Conservation (phyloP, 805 yeast species). For the Cyberlindnera mississippiensis region DNA sequence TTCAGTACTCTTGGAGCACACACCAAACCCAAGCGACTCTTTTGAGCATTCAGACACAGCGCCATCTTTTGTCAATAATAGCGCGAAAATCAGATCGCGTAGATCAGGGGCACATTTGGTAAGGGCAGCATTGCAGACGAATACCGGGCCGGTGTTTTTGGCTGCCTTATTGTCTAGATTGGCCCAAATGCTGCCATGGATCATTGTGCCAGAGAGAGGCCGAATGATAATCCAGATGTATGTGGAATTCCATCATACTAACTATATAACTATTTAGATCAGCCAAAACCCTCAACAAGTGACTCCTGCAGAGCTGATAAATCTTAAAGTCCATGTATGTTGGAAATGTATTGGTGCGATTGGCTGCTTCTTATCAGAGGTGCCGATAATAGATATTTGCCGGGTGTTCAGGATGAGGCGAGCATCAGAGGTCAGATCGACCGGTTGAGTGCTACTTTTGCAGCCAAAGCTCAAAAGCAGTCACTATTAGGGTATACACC, state of each 20-base stretch:
- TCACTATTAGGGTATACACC: neutral
- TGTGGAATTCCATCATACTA: too few relatives aligned
- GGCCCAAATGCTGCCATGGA: too few relatives aligned
- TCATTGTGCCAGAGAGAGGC: too few relatives aligned
- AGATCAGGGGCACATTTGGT: neutral
- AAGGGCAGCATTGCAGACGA: neutral
- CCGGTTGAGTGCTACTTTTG: too few relatives aligned
- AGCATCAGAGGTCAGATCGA: too few relatives aligned
- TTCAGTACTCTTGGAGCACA: neutral
- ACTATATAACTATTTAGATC: too few relatives aligned
- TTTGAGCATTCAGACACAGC: neutral
- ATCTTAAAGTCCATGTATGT: neutral
- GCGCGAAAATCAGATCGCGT: neutral
- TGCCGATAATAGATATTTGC: neutral
- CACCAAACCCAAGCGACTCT: neutral
- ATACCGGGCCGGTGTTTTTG: neutral
- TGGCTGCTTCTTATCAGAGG: slow-evolving; percentile 1
- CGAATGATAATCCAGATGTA: too few relatives aligned
- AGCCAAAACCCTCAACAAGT: too few relatives aligned
- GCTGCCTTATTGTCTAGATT: neutral
- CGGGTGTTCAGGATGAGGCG: too few relatives aligned
- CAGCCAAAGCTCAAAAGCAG: too few relatives aligned
- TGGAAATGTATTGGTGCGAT: slow-evolving; percentile 1
- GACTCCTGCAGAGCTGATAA: too few relatives aligned
- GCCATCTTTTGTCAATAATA: neutral